Base-by-base conservation (phyloP, 2,329 filamentous ascomycete species). In the Exophiala aquamarina region DNA sequence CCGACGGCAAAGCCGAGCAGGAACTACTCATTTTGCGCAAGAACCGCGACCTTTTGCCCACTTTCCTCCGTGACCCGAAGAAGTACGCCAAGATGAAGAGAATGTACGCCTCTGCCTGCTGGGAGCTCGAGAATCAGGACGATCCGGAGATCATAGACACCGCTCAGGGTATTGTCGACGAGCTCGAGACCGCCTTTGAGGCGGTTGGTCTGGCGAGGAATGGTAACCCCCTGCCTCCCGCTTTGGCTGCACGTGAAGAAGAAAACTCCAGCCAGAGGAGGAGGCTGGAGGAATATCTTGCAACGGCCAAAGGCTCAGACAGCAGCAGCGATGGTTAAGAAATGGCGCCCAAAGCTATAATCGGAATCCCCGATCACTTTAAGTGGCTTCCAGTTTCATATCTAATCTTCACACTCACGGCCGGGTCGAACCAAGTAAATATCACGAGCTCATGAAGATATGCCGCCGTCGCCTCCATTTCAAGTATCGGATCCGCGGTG, bases 141-240 rank as follows among this genome's bases (percentile, higher is more conserved):
- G 37, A 37, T 2, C 23, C 23, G 6, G 23, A 26, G 23, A 26
- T 26, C 11, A 11, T 26, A 6, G 44, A 50, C 38, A 53, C 54
- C 3, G 45, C 32, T 14, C 49, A 52, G 13, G 47, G 33, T 3
- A 26, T 59, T 11, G 34, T 56, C 8, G 38, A 47, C 10, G 56
- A 56, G 41, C 13, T 59, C 18, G 49, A 53, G 34, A 15, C 46
- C 10, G 45, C 46, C 1, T 55, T 55, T 31, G 46, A 49, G 13
- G 28, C 29, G 18, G 52, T 50, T 15, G 49, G 49, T 8, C 32
- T 55, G 37, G 29, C 41, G 10, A 45, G 43, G 36, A 46, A 55
- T 37, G 52, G 52, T 9, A 44, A 14, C 9, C 28, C 19, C 18
- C 32, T 47, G 8, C 44, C 49, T 3, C 44, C 44, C 3, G 41